phyloP scores from a whole-genome alignment of 129 eudicot species.

The Chrysanthemum seticuspe region DNA sequence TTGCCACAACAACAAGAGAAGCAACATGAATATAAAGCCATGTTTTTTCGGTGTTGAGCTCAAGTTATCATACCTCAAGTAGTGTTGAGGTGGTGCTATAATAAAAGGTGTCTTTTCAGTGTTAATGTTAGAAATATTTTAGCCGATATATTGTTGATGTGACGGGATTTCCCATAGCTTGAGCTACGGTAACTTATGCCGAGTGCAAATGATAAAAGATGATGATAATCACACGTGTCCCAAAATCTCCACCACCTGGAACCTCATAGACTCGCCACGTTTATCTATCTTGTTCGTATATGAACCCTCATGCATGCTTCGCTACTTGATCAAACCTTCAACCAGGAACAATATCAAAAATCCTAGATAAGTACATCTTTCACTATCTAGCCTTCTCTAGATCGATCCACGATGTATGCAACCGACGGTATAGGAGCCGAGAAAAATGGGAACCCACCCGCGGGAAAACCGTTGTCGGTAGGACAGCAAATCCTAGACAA shows the following conservation, averaged over 20 bases:
- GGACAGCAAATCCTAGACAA: slow-evolving; percentile 50
- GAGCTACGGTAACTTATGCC: too few relatives aligned
- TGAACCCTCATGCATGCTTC: not conserved
- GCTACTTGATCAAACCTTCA: not conserved
- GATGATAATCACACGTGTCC: not conserved
- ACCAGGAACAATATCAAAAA: not conserved
- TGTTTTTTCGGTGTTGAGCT: too few relatives aligned
- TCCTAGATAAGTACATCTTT: not conserved
- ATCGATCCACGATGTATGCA: slow-evolving; percentile 6
- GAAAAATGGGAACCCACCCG: slow-evolving; percentile 31
- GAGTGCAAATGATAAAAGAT: not conserved
- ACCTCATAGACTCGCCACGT: not conserved
- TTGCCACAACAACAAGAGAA: too few relatives aligned
- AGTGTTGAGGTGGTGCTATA: too few relatives aligned
- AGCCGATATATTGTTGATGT: too few relatives aligned
- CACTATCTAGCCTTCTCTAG: too few relatives aligned
- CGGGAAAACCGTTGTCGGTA: slow-evolving; percentile 45
- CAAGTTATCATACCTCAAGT: too few relatives aligned
- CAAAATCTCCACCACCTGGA: not conserved
- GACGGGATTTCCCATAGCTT: too few relatives aligned
- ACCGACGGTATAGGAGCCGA: slow-evolving; percentile 17
- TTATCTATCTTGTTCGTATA: not conserved
- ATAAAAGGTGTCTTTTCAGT: too few relatives aligned
- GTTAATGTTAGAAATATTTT: too few relatives aligned
- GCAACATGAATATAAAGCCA: too few relatives aligned